Percentiles rank a stretch among this genome's conserved stretches.
phyloP scores from a whole-genome alignment of 106 monocot genomes.

The Acorus gramineus region DNA sequence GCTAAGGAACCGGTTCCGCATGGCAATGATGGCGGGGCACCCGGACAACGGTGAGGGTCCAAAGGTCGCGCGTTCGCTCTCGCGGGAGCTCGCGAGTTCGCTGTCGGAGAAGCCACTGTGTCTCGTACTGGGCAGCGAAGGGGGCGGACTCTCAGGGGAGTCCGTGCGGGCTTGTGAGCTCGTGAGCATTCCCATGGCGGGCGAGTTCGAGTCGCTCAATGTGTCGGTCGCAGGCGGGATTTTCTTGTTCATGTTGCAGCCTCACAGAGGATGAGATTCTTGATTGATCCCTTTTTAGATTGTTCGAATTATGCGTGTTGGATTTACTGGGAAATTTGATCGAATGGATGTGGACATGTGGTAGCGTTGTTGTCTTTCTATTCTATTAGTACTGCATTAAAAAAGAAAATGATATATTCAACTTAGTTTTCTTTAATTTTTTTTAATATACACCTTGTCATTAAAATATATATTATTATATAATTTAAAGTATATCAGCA shows the following conservation, averaged over 20 bases:
- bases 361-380: too few species aligned
- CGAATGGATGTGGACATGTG: too few species aligned
- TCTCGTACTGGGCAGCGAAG: conserved; percentile 84
- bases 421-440: too few species aligned
- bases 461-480: too few species aligned
- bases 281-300: not conserved
- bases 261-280: not conserved
- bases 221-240: conserved; percentile 97
- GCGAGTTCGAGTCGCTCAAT: conserved; percentile 81
- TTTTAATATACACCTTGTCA: too few species aligned
- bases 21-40: conserved; percentile 81
- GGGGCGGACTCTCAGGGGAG: conserved; percentile 62
- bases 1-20: conserved; percentile 29
- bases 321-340: too few species aligned
- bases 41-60: conserved; percentile 27
- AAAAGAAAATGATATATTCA: too few species aligned
- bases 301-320: not conserved
- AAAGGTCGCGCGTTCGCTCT: conserved; percentile 7
- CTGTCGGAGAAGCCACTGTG: conserved; percentile 42
- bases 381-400: too few species aligned
- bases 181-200: conserved; percentile 82
- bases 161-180: conserved; percentile 42
- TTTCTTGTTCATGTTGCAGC: conserved; percentile 75
- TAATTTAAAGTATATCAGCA: too few species aligned
- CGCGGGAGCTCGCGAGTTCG: conserved; percentile 38